Conservation (phyloP, 768 basidiomycete species). For the Pleurotus cornucopiae region DNA sequence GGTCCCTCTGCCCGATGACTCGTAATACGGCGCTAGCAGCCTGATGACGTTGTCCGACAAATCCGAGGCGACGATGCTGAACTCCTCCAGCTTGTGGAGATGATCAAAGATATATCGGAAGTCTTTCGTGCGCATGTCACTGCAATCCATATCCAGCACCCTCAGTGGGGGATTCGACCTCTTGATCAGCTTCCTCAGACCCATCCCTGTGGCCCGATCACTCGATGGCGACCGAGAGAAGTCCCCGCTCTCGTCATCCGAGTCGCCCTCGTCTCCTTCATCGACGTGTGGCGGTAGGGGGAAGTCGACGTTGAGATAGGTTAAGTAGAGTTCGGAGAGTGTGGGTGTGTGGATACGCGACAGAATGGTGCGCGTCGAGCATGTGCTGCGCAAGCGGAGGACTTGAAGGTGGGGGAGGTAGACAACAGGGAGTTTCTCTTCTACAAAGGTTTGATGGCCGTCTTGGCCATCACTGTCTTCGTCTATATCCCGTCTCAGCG, state of each 20-base stretch:
- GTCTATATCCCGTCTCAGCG: slow-evolving; percentile 17
- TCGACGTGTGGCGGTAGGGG: slow-evolving; percentile 24
- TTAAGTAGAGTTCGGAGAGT: slow-evolving; percentile 57
- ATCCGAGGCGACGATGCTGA: slow-evolving; percentile 75
- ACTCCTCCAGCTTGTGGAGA: slow-evolving; percentile 50
- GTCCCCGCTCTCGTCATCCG: slow-evolving; percentile 70
- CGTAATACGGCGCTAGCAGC: slow-evolving; percentile 44
- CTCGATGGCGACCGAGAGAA: slow-evolving; percentile 75
- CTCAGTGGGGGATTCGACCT: slow-evolving; percentile 61
- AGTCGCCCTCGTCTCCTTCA: slow-evolving; percentile 56
- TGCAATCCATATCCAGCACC: slow-evolving; percentile 73
- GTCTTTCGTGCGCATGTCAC: slow-evolving; percentile 82
- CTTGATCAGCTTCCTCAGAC: slow-evolving; percentile 58
- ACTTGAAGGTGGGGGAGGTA: slow-evolving; percentile 55
- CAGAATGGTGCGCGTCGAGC: slow-evolving; percentile 60
- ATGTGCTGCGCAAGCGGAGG: slow-evolving; percentile 54
- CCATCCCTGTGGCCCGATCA: slow-evolving; percentile 79
- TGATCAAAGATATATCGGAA: slow-evolving; percentile 65
- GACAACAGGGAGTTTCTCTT: slow-evolving; percentile 34
- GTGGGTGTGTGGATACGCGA: slow-evolving; percentile 60
- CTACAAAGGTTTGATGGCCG: slow-evolving; percentile 22
- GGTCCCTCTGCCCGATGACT: slow-evolving; percentile 8
- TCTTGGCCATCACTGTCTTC: slow-evolving; percentile 16
- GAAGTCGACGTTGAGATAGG: slow-evolving; percentile 65
- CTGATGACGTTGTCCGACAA: slow-evolving; percentile 72